Conservation (phyloP, 2,329 filamentous ascomycete genomes). For the Fusarium graminum region DNA sequence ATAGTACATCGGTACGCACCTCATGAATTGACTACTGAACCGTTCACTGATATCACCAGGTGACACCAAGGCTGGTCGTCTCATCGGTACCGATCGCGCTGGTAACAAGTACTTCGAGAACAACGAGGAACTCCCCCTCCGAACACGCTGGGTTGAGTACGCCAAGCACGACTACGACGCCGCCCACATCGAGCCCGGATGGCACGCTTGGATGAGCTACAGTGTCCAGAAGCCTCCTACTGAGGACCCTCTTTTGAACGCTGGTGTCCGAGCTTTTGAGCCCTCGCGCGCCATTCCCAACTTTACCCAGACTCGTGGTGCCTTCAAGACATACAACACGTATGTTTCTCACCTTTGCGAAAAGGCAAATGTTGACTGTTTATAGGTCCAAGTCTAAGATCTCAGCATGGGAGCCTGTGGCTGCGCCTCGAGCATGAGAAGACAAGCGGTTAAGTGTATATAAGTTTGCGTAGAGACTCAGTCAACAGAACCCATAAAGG, state of each 20-base stretch:
- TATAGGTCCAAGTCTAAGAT: slow-evolving; percentile 67
- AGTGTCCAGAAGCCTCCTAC: slow-evolving; percentile 87
- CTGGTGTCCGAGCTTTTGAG: slow-evolving; percentile 81
- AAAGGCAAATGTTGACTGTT: slow-evolving; percentile 30
- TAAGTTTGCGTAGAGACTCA: slow-evolving; percentile 47
- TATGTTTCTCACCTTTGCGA: slow-evolving; percentile 64
- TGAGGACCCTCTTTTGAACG: slow-evolving; percentile 78
- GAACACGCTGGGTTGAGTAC: slow-evolving; percentile 98
- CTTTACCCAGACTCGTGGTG: slow-evolving; percentile 79
- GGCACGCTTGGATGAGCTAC: slow-evolving; percentile 99
- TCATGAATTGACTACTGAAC: background rate
- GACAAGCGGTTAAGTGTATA: slow-evolving; percentile 42
- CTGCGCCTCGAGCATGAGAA: slow-evolving; percentile 52
- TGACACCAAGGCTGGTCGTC: slow-evolving; percentile 93
- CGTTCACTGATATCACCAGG: slow-evolving; percentile 64
- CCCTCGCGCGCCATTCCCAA: slow-evolving; percentile 77
- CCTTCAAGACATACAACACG: slow-evolving; percentile 96
- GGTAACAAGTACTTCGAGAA: slow-evolving; percentile 99
- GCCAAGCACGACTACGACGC: slow-evolving; percentile 86
- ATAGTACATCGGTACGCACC: slow-evolving; percentile 68
- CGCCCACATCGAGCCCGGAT: slow-evolving; percentile 91
- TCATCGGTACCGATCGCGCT: slow-evolving; percentile 87
- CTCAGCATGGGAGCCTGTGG: slow-evolving; percentile 64
- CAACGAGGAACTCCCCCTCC: slow-evolving; percentile 91
- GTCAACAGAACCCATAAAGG: slow-evolving; percentile 29